Evolutionary conservation across 345 rosid genomes (phyloP).

Genomic region (Syzygium jambos): DNA sequence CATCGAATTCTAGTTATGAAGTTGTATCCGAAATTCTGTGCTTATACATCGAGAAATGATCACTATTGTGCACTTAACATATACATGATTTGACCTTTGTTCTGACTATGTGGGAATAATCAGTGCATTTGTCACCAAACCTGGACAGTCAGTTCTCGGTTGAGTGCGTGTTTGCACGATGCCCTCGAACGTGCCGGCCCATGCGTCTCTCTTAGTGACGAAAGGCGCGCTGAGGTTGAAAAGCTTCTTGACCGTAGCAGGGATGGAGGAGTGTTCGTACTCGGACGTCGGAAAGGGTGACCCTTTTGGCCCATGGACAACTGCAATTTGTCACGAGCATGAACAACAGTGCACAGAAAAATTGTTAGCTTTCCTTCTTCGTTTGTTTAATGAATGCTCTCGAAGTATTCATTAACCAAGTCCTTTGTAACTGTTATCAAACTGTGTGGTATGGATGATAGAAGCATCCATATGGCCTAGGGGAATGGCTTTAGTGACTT

Average conservation of each 20-base stretch:
- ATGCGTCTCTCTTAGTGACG: constrained; percentile 76
- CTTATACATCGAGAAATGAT: background rate
- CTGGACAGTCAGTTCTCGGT: constrained; percentile 89
- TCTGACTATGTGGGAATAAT: background rate
- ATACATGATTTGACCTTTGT: background rate
- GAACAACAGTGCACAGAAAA: background rate
- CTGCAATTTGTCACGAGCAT: constrained; percentile 18
- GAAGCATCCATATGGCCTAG: no score
- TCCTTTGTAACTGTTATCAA: no score
- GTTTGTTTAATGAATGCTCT: background rate
- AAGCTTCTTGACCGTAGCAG: constrained; percentile 84
- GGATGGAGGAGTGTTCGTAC: constrained; percentile 89
- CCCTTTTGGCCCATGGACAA: constrained; percentile 83
- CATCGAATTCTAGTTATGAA: background rate
- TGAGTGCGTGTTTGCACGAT: constrained; percentile 39
- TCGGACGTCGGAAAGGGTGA: constrained; percentile 74
- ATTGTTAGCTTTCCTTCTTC: background rate
- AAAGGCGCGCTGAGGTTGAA: constrained; percentile 58
- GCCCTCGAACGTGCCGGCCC: constrained; percentile 86
- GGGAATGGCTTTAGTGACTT: no score
- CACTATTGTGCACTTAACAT: background rate
- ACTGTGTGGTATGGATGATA: no score
- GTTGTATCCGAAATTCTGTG: background rate
- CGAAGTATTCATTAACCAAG: no score
- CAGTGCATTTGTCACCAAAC: constrained; percentile 9